These are phyloP conservation scores for Mytilinidion resinicola DNA, from an alignment of 495 filamentous ascomycete species.

Conservation along the genomic window DNA sequence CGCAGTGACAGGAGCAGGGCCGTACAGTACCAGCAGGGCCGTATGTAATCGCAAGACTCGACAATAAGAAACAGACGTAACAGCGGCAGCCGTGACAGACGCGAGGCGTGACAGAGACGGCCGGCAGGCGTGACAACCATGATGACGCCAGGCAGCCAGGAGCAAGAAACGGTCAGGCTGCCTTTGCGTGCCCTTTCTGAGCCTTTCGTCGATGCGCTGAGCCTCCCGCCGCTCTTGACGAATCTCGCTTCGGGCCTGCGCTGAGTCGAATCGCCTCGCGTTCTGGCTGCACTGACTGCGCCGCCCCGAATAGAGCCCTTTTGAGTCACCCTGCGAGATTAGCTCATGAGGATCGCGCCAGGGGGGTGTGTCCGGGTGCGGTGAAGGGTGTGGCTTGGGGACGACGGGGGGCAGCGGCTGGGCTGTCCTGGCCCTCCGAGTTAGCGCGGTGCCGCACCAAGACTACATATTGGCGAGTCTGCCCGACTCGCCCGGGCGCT, in stretches of 20 bases:
- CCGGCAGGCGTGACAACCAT: not conserved
- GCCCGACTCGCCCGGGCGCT: not conserved
- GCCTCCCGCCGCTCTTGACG: too few species aligned
- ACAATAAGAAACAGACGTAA: too few species aligned
- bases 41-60: too few species aligned
- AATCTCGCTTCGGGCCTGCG: too few species aligned
- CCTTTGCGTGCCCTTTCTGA: too few species aligned
- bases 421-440: not conserved
- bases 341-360: not conserved
- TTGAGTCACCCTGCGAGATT: not conserved
- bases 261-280: too few species aligned
- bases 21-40: too few species aligned
- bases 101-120: conserved; percentile 1
- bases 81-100: too few species aligned
- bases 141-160: conserved; percentile 1
- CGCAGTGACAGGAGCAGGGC: too few species aligned
- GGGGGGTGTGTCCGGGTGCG: conserved; percentile 4
- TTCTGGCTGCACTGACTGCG: not conserved
- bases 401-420: not conserved
- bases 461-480: not conserved
- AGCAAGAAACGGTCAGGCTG: not conserved
- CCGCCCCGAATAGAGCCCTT: not conserved
- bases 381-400: conserved; percentile 5
- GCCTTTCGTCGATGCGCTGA: too few species aligned
- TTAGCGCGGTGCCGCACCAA: too few species aligned